Conservation (phyloP, 106 monocot species). For the Agapanthus africanus region DNA sequence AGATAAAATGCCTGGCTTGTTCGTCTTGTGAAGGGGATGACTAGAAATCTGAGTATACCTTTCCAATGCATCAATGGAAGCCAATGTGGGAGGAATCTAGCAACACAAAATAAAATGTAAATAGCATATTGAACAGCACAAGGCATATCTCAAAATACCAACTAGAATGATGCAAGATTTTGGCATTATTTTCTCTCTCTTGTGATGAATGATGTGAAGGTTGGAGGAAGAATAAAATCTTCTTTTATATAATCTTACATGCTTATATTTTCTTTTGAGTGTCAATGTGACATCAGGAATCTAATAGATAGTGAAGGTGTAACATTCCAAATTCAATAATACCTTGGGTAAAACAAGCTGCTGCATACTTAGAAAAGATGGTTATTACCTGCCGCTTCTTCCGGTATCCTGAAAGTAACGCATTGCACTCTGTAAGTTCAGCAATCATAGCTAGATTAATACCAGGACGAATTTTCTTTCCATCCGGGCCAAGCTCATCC, state of each 20-base stretch:
- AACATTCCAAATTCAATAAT: not conserved
- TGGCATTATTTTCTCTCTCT: not conserved
- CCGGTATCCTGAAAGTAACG: slow-evolving; percentile 73
- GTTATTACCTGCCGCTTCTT: slow-evolving; percentile 79
- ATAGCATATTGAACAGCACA: not conserved
- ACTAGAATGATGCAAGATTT: not conserved
- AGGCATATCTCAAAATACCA: not conserved
- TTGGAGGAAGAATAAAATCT: not conserved
- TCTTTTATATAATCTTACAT: not conserved
- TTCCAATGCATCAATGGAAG: slow-evolving; percentile 62
- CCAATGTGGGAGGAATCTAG: slow-evolving; percentile 69
- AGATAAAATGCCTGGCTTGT: slow-evolving; percentile 88
- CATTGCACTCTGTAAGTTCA: slow-evolving; percentile 85
- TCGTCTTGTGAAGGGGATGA: slow-evolving; percentile 97
- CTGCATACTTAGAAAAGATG: not conserved
- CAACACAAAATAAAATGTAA: slow-evolving; percentile 4
- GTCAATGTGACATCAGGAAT: not conserved
- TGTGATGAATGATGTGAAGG: not conserved
- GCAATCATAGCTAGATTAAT: slow-evolving; percentile 63
- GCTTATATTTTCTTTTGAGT: not conserved
- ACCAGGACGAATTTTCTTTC: slow-evolving; percentile 88
- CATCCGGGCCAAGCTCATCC: slow-evolving; percentile 83
- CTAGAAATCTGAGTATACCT: slow-evolving; percentile 94
- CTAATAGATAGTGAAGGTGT: not conserved
- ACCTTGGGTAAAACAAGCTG: not conserved